Conservation (phyloP, 75 land plant genomes). For the Selaginella moellendorffii region DNA sequence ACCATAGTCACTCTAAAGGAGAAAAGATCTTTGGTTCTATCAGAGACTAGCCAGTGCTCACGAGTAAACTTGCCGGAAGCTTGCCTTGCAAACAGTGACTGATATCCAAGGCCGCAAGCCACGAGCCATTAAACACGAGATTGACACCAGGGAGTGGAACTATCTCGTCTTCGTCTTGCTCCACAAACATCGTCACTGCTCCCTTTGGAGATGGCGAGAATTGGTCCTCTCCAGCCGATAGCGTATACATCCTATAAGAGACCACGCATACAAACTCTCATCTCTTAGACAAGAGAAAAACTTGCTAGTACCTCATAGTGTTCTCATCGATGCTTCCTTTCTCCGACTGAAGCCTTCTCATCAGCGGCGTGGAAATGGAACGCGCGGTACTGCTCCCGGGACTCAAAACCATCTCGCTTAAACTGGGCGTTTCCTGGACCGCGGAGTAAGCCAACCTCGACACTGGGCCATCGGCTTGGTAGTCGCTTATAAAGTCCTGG, state of each 20-base stretch:
- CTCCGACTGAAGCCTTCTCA: background rate
- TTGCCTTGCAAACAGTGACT: slow-evolving; percentile 85
- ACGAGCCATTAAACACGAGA: slow-evolving; percentile 72
- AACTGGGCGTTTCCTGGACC: slow-evolving; percentile 21
- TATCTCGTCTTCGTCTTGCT: slow-evolving; percentile 54
- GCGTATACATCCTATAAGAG: background rate
- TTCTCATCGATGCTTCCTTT: background rate
- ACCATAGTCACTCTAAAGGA: no score
- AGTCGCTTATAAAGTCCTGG: slow-evolving; percentile 65
- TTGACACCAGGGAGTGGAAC: slow-evolving; percentile 74
- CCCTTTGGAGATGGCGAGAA: background rate
- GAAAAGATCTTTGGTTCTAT: no score
- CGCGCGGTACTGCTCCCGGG: background rate
- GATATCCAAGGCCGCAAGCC: slow-evolving; percentile 55
- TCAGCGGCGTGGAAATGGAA: background rate
- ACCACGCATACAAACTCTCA: no score
- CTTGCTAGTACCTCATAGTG: background rate
- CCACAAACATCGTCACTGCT: slow-evolving; percentile 12
- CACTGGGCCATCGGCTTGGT: slow-evolving; percentile 67
- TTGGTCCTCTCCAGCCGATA: background rate
- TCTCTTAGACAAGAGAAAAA: background rate
- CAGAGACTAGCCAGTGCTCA: no score
- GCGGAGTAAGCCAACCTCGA: slow-evolving; percentile 57
- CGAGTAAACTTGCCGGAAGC: slow-evolving; percentile 40
- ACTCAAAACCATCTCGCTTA: background rate